Evolutionary conservation across 768 basidiomycete genomes (phyloP).

Genomic region (Leccinum sublutescens): DNA sequence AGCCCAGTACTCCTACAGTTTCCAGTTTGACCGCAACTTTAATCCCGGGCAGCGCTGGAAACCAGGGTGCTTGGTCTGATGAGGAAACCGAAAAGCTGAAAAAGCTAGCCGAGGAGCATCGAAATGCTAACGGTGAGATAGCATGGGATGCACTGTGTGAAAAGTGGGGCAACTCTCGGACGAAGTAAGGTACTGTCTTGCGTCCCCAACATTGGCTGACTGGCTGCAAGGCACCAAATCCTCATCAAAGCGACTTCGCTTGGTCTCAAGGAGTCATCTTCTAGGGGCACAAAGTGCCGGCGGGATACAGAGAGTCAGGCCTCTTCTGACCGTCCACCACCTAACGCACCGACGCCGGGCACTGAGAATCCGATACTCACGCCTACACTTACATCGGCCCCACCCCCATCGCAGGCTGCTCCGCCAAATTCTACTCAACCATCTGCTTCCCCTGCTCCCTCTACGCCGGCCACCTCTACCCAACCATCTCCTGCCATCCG

Average conservation of each 20-base stretch:
- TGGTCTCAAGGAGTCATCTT: conserved; percentile 74
- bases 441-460: conserved; percentile 24
- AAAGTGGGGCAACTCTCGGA: conserved; percentile 71
- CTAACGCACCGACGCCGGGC: conserved; percentile 21
- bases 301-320: conserved; percentile 43
- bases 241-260: conserved; percentile 78
- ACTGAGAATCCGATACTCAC: conserved; percentile 18
- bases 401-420: conserved; percentile 29
- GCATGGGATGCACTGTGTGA: conserved; percentile 79
- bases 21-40: conserved; percentile 19
- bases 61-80: conserved; percentile 76
- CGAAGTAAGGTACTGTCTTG: conserved; percentile 48
- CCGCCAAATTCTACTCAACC: conserved; percentile 26
- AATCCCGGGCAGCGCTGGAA: conserved; percentile 38
- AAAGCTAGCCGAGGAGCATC: conserved; percentile 67
- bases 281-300: conserved; percentile 59
- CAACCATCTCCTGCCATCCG: conserved; percentile 37
- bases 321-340: conserved; percentile 24
- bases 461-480: conserved; percentile 32
- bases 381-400: conserved; percentile 27
- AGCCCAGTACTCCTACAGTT: conserved; percentile 28
- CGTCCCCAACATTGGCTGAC: conserved; percentile 5
- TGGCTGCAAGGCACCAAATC: conserved; percentile 65
- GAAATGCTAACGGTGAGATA: conserved; percentile 45
- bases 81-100: conserved; percentile 71